Base-by-base conservation (phyloP, 176 grass and related monocot genomes). In the Bromus sterilis region DNA sequence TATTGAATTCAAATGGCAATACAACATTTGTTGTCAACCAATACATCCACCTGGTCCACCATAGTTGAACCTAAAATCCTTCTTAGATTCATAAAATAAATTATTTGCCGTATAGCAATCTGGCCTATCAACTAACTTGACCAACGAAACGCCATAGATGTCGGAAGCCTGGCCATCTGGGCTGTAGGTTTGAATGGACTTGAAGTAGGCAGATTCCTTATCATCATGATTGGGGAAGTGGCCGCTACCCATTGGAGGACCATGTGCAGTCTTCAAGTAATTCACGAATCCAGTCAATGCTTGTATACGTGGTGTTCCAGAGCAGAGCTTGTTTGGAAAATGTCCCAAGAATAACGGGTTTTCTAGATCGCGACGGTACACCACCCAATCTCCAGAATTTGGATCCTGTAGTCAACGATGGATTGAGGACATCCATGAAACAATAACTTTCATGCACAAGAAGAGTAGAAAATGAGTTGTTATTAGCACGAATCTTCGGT, bases 231-330 rank as follows among this genome's bases (percentile, higher is more conserved):
- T 11, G 14, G 82, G 39, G 11, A 66, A 81, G 42, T 89, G 87
- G 0, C 87, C 87, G 9, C 76, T 89, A 6, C 87, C 87, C 82
- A 89, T 89, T 7, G 82, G 63, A 37, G 87, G 87, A 41, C 87
- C 56, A 25, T 5, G 55, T 6, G 28, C 57, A 13, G 58, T 57
- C 39, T 48, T 34, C 1, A 6, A 42, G 24, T 80, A 74, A 11
- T 39, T 39, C 14, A 89, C 82, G 2, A 56, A 82, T 75, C 87
- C 82, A 0, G 32, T 25, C 66, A 55, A 81, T 34, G 74, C 56
- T 34, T 65, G 62, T 51, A 71, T 44, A 46, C 39, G 4, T 21
- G 14, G 14, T 21, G 85, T 79, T 7, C 3, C 25, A 1, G 59
- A 32, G n/a, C 68, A 80, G 39, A 86, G 35, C 14, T 21, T 5